A percentile compares a stretch with the other conserved stretches of the same genome.
phyloP scores from a whole-genome alignment of 495 filamentous ascomycete species.

The Aspergillus nanangensis region DNA sequence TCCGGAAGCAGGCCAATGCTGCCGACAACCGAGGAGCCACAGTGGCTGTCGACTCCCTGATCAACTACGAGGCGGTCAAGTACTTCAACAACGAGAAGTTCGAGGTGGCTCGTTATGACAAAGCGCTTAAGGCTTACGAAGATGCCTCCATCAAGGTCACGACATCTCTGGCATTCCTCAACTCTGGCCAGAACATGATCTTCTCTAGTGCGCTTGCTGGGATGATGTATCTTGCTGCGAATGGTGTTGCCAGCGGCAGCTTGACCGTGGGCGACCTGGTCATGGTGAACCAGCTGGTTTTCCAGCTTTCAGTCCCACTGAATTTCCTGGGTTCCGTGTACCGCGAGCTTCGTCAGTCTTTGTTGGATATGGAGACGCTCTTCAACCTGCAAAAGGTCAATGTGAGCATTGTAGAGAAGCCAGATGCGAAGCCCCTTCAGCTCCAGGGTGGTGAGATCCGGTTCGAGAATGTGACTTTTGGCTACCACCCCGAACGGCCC shows the following conservation, averaged over 20 bases:
- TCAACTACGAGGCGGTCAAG: conserved; percentile 98
- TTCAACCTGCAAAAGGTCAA: conserved; percentile 99
- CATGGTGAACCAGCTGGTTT: conserved; percentile 98
- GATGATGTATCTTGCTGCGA: conserved; percentile 97
- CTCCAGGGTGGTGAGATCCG: conserved; percentile 82
- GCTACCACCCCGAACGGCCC: conserved; percentile 80
- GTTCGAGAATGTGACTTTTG: conserved; percentile 94
- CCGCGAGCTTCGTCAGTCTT: conserved; percentile 87
- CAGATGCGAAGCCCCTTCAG: conserved; percentile 64
- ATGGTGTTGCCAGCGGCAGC: conserved; percentile 75
- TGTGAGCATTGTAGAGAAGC: conserved; percentile 72
- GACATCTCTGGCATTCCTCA: conserved; percentile 86
- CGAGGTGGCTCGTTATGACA: conserved; percentile 86
- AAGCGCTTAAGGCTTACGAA: conserved; percentile 80
- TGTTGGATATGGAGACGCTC: conserved; percentile 96
- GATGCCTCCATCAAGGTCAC: conserved; percentile 94
- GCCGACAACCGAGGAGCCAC: conserved; percentile 95
- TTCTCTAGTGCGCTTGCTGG: conserved; percentile 89
- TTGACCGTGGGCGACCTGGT: conserved; percentile 95
- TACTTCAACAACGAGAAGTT: conserved; percentile 99
- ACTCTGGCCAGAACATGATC: conserved; percentile 97
- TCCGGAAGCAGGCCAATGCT: conserved; percentile 88
- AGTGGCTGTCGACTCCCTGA: conserved; percentile 90
- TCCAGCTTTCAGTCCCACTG: conserved; percentile 91
- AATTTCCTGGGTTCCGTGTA: conserved; percentile 97